These are phyloP conservation scores for Kokia cookei DNA, from an alignment of 441 rosid genomes.

Conservation along the genomic window DNA sequence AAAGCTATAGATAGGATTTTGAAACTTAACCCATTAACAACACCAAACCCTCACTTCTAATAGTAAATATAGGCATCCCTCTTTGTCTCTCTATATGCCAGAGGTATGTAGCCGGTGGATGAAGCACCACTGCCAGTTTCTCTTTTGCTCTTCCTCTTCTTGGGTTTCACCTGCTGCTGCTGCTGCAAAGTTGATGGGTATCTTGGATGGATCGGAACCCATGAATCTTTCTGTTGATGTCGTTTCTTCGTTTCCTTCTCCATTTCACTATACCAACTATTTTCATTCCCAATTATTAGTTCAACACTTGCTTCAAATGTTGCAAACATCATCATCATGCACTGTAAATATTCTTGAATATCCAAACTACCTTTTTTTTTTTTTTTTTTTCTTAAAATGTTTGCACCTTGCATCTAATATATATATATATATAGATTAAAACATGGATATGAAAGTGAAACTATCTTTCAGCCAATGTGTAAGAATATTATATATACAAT, in stretches of 20 bases:
- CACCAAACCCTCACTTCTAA: not conserved
- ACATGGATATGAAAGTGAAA: too few species aligned
- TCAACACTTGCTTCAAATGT: not conserved
- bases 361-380: too few species aligned
- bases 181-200: not conserved
- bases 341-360: too few species aligned
- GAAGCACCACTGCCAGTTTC: not conserved
- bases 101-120: not conserved
- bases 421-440: too few species aligned
- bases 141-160: not conserved
- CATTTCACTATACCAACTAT: not conserved
- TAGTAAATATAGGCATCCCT: not conserved
- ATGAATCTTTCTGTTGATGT: not conserved
- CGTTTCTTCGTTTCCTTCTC: not conserved
- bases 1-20: not conserved
- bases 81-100: not conserved
- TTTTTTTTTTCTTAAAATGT: too few species aligned
- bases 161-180: not conserved
- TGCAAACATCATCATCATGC: not conserved
- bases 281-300: not conserved
- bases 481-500: too few species aligned
- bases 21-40: not conserved
- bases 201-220: not conserved
- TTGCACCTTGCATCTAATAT: too few species aligned
- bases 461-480: too few species aligned